Conservation (phyloP, 2,329 filamentous ascomycete genomes). For the Raffaelea albimanens region DNA sequence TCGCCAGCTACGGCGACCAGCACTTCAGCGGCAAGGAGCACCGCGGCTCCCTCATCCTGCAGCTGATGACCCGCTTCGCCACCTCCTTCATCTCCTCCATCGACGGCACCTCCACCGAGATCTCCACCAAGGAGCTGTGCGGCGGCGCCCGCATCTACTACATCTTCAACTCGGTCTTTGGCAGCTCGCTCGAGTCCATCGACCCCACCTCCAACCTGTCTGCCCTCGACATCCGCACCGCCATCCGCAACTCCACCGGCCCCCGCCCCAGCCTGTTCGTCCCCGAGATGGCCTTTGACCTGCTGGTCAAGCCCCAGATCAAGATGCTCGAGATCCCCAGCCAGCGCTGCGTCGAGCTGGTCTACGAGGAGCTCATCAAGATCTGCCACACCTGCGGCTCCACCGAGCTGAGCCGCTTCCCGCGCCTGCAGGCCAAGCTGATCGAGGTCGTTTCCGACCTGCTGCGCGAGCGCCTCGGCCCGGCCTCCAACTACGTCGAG, state of each 20-base stretch:
- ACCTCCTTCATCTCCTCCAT: conserved; percentile 98
- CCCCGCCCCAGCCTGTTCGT: conserved; percentile 94
- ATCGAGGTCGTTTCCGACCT: conserved; percentile 98
- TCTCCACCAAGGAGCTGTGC: conserved; percentile 95
- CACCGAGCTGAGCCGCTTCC: conserved; percentile 84
- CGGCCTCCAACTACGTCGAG: conserved; percentile 83
- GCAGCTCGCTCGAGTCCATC: conserved; percentile 89
- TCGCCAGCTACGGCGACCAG: conserved; percentile 96
- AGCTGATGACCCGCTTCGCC: conserved; percentile 96
- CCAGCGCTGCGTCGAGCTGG: conserved; percentile 92
- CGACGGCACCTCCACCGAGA: conserved; percentile 95
- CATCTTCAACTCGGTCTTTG: conserved; percentile 98
- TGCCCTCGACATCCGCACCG: conserved; percentile 88
- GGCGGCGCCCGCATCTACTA: conserved; percentile 95
- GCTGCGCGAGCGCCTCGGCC: conserved; percentile 81
- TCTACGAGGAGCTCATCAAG: conserved; percentile 98
- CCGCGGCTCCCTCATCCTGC: conserved; percentile 84
- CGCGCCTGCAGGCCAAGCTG: conserved; percentile 86
- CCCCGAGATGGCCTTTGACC: conserved; percentile 92
- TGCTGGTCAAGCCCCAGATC: conserved; percentile 96
- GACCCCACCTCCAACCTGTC: conserved; percentile 94
- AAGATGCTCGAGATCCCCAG: conserved; percentile 91
- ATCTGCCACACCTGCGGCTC: conserved; percentile 98
- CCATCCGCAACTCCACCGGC: conserved; percentile 95
- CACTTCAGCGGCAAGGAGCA: conserved; percentile 97